Percentiles rank a stretch among this genome's conserved stretches.
Evolutionary conservation across 2,329 filamentous ascomycete species (phyloP).

Genomic region (Rutstroemia sydowiana): DNA sequence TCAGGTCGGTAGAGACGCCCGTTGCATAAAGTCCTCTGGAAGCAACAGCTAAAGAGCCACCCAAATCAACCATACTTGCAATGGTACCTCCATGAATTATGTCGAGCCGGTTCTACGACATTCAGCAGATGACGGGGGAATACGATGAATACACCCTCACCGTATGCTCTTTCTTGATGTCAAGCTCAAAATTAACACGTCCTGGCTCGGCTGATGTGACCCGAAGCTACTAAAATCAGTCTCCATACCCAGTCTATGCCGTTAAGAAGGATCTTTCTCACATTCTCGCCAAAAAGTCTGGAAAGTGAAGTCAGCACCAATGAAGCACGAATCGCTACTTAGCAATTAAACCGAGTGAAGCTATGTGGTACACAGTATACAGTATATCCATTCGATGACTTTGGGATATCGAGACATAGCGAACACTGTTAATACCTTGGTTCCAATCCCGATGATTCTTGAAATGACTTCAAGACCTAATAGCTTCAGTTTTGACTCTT

Average conservation of each 20-base stretch:
- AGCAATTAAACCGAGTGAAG: not conserved
- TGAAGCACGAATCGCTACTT: not conserved
- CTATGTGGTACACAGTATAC: not conserved
- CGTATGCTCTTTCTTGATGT: conserved; percentile 68
- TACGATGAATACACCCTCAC: conserved; percentile 39
- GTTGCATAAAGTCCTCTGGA: conserved; percentile 56
- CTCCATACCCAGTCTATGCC: not conserved
- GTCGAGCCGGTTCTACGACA: conserved; percentile 60
- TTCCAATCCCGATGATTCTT: conserved; percentile 71
- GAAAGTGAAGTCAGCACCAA: conserved; percentile 5
- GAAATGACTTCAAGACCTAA: conserved; percentile 78
- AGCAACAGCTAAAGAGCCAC: conserved; percentile 57
- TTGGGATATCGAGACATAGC: not conserved
- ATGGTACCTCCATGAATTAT: conserved; percentile 75
- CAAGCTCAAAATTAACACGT: conserved; percentile 67
- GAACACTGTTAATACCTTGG: conserved; percentile 55
- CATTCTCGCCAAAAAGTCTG: conserved; percentile 31
- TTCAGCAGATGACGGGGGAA: not conserved
- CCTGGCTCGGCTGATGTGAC: conserved; percentile 58
- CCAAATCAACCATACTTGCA: conserved; percentile 64
- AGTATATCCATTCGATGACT: not conserved
- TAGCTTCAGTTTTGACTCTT: conserved; percentile 13
- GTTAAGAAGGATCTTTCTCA: conserved; percentile 10
- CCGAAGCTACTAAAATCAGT: conserved; percentile 46
- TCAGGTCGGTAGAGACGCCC: conserved; percentile 58